Base-by-base conservation (phyloP, 1,284 basidiomycete genomes). In the Pseudozyma hubeiensis region DNA sequence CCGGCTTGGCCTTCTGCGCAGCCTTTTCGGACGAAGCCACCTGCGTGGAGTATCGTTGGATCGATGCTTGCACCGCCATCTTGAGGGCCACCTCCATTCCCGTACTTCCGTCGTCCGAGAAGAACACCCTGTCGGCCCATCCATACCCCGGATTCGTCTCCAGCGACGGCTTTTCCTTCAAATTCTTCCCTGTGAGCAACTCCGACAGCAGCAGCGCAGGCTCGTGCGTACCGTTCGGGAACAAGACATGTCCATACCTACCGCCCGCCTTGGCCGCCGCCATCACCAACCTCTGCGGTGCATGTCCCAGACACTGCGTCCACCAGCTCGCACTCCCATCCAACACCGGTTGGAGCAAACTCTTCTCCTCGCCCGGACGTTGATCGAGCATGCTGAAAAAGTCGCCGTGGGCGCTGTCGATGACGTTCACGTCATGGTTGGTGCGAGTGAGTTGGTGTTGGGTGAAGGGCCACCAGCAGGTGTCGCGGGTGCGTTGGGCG, bases 241-340 rank as follows among this genome's bases (percentile, higher is more conserved):
- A 98, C 86, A 99, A 91, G 69, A 98, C 94, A 84, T 99, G 96
- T 0, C 96, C 96, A 79, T 97, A 99, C 5, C 96, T 89, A 2
- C 94, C 96, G 5, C 93, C 91, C 4, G 95, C 94, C 35, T 89
- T 87, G 0, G 95, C 94, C 0, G 94, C 96, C 1, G 95, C 93
- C 31, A 93, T 87, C 0, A 93, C 90, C 11, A 97, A 88, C 0
- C 89, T 86, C 0, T 92, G 89, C 61, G 92, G 87, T 0, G 89
- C 90, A 80, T 98, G 96, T 0, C 95, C 95, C 45, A 97, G 86
- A 0, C 91, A 90, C 86, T 99, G 96, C 0, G 96, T 98, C 93
- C 96, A 99, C 96, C 96, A 98, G 14, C 93, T 96, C 0, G 96
- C 94, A 0, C 94, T 96, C 8, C 93, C 91, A 81, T 97, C 96